Base-by-base conservation (phyloP, 2,329 filamentous ascomycete genomes). In the Westerdykella sp. region DNA sequence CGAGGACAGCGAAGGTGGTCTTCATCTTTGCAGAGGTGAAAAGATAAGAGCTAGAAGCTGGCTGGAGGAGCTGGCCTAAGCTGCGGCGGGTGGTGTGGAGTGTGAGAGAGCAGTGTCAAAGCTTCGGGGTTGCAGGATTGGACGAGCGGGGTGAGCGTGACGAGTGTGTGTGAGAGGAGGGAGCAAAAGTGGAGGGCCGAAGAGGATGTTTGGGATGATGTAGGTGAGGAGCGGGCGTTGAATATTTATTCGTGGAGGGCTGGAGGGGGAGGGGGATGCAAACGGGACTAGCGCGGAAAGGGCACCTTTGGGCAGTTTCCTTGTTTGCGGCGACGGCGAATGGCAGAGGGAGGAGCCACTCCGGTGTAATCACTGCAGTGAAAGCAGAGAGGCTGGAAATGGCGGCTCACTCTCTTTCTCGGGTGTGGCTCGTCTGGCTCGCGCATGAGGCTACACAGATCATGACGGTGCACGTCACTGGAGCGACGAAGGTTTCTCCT, bases 1-100 rank as follows among this genome's bases (percentile, higher is more conserved):
- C 63, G 45, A 69, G 53, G 59, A 68, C 41, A 45, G 60, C 58
- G 45, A 68, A 57, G 39, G 65, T 65, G 44, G 31, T 40, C 60
- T 66, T 68, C 67, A 69, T 69, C 45, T 53, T 62, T 55, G 42
- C 37, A 13, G 48, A 42, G 44, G 39, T 34, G 37, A 41, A 44
- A 40, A 36, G 42, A 43, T 43, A 40, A 41, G 42, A 43, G 44
- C 44, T 53, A 53, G 55, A 40, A 50, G 54, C 18, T 21, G 18
- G 18, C 46, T 53, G 48, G 34, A 42, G 21, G 42, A 34, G 46
- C 18, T 21, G 18, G 18, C n/a, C n/a, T n/a, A n/a, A n/a, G n/a
- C 6, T 21, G 6, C 18, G 3, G 18, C 6, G 6, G 18, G 18
- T 21, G 18, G 4, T 40, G 14, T 23, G 28, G 35, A 38, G 40